Conservation (phyloP, 495 filamentous ascomycete species). For the Penicillium angulare region DNA sequence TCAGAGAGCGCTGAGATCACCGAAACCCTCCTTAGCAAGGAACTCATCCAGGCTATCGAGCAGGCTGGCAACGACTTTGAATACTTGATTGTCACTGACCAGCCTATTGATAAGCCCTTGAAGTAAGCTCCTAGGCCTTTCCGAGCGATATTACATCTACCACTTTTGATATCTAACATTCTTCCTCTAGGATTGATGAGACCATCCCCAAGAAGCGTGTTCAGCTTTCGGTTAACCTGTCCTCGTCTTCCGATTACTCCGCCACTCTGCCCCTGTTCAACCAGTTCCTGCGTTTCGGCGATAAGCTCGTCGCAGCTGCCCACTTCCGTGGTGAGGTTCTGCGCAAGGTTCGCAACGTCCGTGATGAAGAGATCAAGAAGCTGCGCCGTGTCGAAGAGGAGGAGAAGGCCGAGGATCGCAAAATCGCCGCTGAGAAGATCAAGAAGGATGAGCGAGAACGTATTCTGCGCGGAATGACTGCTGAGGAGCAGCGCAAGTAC, state of each 20-base stretch:
- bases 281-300: conserved; percentile 80
- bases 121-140: conserved; percentile 56
- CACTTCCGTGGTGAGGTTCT: conserved; percentile 89
- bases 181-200: conserved; percentile 69
- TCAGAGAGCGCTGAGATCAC: conserved; percentile 94
- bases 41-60: conserved; percentile 77
- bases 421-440: conserved; percentile 70
- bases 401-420: conserved; percentile 91
- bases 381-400: conserved; percentile 80
- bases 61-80: conserved; percentile 80
- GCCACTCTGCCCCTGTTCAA: conserved; percentile 71
- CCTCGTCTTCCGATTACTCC: conserved; percentile 51
- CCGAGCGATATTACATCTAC: not conserved
- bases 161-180: conserved; percentile 12
- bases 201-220: conserved; percentile 82
- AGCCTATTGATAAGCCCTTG: conserved; percentile 83
- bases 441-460: conserved; percentile 94
- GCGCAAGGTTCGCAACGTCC: conserved; percentile 74
- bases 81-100: conserved; percentile 85
- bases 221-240: conserved; percentile 68
- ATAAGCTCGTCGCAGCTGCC: conserved; percentile 69
- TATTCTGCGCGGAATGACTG: conserved; percentile 75
- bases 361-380: conserved; percentile 80
- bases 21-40: conserved; percentile 78
- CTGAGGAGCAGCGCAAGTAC: conserved; percentile 94